phyloP scores from a whole-genome alignment of 768 basidiomycete genomes.

The Zangia roseola region DNA sequence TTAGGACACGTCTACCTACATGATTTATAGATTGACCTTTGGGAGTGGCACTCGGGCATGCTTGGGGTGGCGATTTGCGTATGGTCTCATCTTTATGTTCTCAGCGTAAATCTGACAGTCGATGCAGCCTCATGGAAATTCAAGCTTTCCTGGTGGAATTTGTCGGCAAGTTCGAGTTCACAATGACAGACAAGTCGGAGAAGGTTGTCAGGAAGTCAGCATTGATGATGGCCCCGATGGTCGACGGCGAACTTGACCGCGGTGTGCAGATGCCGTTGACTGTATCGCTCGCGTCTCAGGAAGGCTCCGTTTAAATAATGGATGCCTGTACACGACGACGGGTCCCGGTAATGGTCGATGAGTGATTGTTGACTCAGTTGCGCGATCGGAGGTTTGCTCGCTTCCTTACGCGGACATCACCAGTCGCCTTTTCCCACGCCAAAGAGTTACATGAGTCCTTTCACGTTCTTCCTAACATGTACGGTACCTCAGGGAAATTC shows the following conservation, averaged over 20 bases:
- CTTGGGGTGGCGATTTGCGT: conserved; percentile 32
- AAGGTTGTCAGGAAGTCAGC: conserved; percentile 29
- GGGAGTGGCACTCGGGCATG: conserved; percentile 14
- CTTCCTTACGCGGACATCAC: no score
- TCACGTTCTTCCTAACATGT: no score
- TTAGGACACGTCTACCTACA: not conserved
- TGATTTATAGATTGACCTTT: conserved; percentile 17
- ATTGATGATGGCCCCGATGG: conserved; percentile 33
- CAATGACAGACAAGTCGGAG: conserved; percentile 27
- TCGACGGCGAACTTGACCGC: conserved; percentile 31
- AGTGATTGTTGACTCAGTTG: no score
- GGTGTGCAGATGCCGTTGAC: conserved; percentile 32
- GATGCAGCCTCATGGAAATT: conserved; percentile 41
- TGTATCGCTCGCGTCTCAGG: conserved; percentile 11
- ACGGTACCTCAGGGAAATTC: no score
- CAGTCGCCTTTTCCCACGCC: no score
- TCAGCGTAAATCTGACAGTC: not conserved
- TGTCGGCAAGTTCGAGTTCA: conserved; percentile 52
- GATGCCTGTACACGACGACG: no score
- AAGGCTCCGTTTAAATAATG: not conserved
- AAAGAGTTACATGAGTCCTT: no score
- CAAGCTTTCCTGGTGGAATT: conserved; percentile 56
- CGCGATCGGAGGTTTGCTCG: no score
- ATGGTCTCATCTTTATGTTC: not conserved
- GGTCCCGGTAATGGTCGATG: no score